Conservation (phyloP, 1,284 basidiomycete species). For the Gomphus bonarii region DNA sequence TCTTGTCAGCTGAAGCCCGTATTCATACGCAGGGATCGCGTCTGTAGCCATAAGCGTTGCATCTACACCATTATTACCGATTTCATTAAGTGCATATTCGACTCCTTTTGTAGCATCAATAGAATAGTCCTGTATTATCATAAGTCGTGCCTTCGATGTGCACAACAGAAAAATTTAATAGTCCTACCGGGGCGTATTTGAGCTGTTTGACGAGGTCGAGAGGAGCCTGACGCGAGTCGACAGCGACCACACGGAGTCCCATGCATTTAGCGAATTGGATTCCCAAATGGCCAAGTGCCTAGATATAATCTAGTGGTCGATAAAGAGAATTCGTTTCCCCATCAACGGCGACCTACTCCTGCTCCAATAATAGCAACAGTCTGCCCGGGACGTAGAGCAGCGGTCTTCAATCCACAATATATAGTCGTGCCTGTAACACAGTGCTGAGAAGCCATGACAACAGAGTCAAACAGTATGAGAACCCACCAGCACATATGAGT, state of each 20-base stretch:
- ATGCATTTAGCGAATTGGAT: slow-evolving; percentile 19
- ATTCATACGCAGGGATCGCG: slow-evolving; percentile 16
- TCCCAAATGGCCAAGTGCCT: slow-evolving; percentile 15
- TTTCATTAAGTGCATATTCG: slow-evolving; percentile 1
- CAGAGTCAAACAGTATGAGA: too few species aligned
- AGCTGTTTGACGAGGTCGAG: slow-evolving; percentile 15
- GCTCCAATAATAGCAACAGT: slow-evolving; percentile 17
- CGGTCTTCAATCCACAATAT: slow-evolving; percentile 11
- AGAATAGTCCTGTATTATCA: not conserved
- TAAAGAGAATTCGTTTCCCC: not conserved
- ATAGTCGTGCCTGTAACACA: slow-evolving; percentile 12
- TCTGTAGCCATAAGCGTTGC: slow-evolving; percentile 17
- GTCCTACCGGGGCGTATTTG: slow-evolving; percentile 12
- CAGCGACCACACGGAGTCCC: slow-evolving; percentile 17
- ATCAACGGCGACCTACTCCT: slow-evolving; percentile 11
- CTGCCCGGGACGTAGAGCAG: slow-evolving; percentile 9
- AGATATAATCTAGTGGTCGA: not conserved
- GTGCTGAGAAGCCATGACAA: not conserved
- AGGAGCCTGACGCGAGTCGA: slow-evolving; percentile 17
- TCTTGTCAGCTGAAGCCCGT: slow-evolving; percentile 14
- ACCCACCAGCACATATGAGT: slow-evolving; percentile 19
- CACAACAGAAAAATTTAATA: not conserved
- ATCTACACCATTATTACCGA: slow-evolving; percentile 9
- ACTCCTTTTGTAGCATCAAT: slow-evolving; percentile 8
- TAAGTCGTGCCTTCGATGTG: not conserved